phyloP scores from a whole-genome alignment of 352 stramenopile species.

The Globisporangium heterothallicum region DNA sequence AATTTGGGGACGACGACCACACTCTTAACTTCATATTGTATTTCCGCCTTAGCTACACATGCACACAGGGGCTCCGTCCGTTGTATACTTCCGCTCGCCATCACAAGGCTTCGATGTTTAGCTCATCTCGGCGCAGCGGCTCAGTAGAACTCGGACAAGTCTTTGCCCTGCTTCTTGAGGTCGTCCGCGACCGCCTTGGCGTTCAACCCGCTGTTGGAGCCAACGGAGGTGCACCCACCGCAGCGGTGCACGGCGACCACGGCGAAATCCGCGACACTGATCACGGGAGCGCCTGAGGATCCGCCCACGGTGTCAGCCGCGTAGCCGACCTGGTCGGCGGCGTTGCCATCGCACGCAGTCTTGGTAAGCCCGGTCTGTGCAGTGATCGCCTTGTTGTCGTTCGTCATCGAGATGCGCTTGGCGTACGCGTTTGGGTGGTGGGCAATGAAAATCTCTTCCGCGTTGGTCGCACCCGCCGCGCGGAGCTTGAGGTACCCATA shows the following conservation, averaged over 20 bases:
- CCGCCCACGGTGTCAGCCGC: constrained; percentile 16
- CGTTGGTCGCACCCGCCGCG: neutral
- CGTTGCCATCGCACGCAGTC: constrained; percentile 10
- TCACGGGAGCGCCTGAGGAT: constrained; percentile 19
- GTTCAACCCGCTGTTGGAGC: constrained; percentile 16
- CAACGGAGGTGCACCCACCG: constrained; percentile 9
- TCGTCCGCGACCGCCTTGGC: constrained; percentile 11
- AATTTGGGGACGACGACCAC: too few relatives aligned
- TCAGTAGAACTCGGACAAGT: constrained; percentile 14
- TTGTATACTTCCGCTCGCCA: too few relatives aligned
- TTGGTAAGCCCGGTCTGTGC: constrained; percentile 2
- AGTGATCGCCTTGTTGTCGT: constrained; percentile 10
- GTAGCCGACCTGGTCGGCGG: constrained; percentile 19
- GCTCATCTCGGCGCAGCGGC: too few relatives aligned
- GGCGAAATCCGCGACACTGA: constrained; percentile 10
- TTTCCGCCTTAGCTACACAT: too few relatives aligned
- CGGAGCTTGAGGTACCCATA: constrained; percentile 21
- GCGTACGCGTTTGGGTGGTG: constrained; percentile 20
- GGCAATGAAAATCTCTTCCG: constrained; percentile 21
- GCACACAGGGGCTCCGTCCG: too few relatives aligned
- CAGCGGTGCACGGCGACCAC: constrained; percentile 12
- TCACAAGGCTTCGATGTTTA: too few relatives aligned
- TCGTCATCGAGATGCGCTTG: constrained; percentile 14
- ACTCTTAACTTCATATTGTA: too few relatives aligned
- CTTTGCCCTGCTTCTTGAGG: constrained; percentile 11